Conservation (phyloP, 768 basidiomycete species). For the Pleurotus sapidus region DNA sequence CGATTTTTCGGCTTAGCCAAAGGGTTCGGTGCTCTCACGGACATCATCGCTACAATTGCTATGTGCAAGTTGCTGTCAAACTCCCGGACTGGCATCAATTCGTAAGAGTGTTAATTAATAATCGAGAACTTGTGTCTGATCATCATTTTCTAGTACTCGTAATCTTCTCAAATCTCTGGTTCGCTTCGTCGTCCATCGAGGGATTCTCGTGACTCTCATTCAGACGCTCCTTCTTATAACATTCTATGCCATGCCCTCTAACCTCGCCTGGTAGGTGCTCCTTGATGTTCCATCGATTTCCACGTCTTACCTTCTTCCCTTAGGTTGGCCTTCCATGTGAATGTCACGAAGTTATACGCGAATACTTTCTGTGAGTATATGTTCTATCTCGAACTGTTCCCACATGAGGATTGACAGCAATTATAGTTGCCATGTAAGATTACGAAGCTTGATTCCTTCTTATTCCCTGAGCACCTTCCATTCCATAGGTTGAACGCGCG, state of each 20-base stretch:
- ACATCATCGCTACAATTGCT: constrained; percentile 40
- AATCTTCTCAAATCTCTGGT: constrained; percentile 34
- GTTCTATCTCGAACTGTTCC: neutral
- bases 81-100: constrained; percentile 32
- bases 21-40: constrained; percentile 39
- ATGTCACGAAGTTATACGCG: constrained; percentile 45
- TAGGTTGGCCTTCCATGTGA: constrained; percentile 47
- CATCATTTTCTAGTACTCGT: constrained; percentile 28
- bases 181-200: constrained; percentile 38
- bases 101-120: constrained; percentile 21
- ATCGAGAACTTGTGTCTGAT: neutral
- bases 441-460: neutral
- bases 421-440: constrained; percentile 31
- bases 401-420: neutral
- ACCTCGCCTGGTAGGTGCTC: constrained; percentile 33
- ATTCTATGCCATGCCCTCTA: constrained; percentile 33
- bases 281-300: neutral
- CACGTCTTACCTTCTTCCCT: neutral
- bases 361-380: constrained; percentile 48
- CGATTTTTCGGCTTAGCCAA: constrained; percentile 42
- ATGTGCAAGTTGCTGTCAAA: constrained; percentile 38
- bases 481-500: constrained; percentile 19
- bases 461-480: neutral
- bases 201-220: constrained; percentile 39
- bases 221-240: constrained; percentile 37